phyloP scores from a whole-genome alignment of 768 basidiomycete species.

The Amanita rimosa region DNA sequence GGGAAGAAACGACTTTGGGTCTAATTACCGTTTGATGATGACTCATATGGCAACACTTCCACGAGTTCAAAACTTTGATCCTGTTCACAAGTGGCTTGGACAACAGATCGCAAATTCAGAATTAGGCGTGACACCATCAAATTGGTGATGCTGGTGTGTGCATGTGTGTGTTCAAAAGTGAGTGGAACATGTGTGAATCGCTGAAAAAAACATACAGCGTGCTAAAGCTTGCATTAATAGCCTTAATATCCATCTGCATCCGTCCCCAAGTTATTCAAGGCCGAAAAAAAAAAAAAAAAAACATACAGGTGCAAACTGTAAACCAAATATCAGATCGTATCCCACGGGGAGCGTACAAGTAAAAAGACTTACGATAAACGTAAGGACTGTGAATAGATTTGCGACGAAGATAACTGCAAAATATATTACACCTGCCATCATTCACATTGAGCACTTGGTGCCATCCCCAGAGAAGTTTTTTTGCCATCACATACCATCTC shows the following conservation, averaged over 20 bases:
- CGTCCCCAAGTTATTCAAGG: neutral
- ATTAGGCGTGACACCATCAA: slow-evolving; percentile 27
- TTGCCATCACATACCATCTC: slow-evolving; percentile 18
- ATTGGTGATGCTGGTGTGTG: slow-evolving; percentile 17
- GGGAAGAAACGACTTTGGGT: neutral
- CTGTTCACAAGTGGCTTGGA: neutral
- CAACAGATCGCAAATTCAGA: slow-evolving; percentile 17
- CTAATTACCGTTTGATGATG: neutral
- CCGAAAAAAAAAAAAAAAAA: neutral
- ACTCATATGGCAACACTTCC: neutral
- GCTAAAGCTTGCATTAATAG: slow-evolving; percentile 26
- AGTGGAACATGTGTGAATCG: neutral
- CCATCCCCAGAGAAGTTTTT: neutral
- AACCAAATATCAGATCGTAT: neutral
- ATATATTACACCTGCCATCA: slow-evolving; percentile 19
- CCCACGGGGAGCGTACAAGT: neutral
- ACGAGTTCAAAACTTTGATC: neutral
- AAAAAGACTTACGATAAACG: slow-evolving; percentile 18
- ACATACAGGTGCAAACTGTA: slow-evolving; percentile 17
- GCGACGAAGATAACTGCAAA: slow-evolving; percentile 22
- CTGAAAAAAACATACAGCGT: slow-evolving; percentile 19
- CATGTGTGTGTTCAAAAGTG: neutral
- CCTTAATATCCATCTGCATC: slow-evolving; percentile 21
- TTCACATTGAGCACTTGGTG: neutral
- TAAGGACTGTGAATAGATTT: slow-evolving; percentile 21